Evolutionary conservation across 176 grass and related monocot species (phyloP).

Genomic region (Dendrocalamus sinicus): DNA sequence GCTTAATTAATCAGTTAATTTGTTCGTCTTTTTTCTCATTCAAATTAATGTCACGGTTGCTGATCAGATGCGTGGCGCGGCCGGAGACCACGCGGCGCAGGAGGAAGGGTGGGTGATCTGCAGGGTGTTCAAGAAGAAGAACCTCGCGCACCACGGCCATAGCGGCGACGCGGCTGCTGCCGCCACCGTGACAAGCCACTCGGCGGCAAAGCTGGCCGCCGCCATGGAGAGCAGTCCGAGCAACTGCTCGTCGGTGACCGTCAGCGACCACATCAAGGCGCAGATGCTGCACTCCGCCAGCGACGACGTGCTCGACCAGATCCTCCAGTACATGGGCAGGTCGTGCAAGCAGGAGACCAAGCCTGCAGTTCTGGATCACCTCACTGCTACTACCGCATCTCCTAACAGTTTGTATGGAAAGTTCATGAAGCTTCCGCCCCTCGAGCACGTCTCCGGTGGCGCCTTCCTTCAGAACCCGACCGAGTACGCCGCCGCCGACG

Average conservation of each 20-base stretch:
- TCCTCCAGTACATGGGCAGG: conserved; percentile 77
- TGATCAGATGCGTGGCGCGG: conserved; percentile 43
- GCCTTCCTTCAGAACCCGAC: background rate
- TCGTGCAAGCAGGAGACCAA: conserved; percentile 68
- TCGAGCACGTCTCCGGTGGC: conserved; percentile 49
- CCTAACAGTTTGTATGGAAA: conserved; percentile 44
- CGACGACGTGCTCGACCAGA: conserved; percentile 72
- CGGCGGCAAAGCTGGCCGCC: background rate
- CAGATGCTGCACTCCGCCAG: conserved; percentile 60
- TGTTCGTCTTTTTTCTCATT: background rate
- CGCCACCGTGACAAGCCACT: background rate
- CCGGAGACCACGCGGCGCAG: conserved; percentile 58
- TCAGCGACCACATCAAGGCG: conserved; percentile 42
- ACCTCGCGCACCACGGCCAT: conserved; percentile 51
- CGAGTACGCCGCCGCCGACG: conserved; percentile 24
- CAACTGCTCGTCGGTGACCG: conserved; percentile 62
- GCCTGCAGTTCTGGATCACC: conserved; percentile 18
- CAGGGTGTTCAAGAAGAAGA: conserved; percentile 95
- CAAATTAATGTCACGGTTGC: background rate
- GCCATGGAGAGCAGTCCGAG: conserved; percentile 45
- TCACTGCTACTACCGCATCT: background rate
- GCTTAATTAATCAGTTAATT: background rate
- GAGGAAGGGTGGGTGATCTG: conserved; percentile 95
- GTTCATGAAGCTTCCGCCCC: conserved; percentile 78
- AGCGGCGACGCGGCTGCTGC: conserved; percentile 21